Percentiles rank a stretch among this genome's conserved stretches.
Evolutionary conservation across 371 early-diverging fungal genomes (phyloP).

Genomic region (Mortierella sp.): DNA sequence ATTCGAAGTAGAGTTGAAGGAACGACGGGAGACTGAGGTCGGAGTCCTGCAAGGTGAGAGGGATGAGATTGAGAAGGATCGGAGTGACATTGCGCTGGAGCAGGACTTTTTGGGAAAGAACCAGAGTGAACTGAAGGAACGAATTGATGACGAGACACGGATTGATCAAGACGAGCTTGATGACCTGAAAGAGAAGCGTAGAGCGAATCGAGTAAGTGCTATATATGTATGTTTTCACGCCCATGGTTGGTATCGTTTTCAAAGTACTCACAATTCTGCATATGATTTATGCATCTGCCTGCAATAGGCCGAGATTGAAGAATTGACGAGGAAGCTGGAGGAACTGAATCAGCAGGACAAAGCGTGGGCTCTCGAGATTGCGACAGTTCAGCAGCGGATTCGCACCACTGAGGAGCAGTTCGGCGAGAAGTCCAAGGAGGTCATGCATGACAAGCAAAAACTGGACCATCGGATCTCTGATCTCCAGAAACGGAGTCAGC

Average conservation of each 20-base stretch:
- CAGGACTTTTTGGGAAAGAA: constrained; percentile 39
- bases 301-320: constrained; percentile 43
- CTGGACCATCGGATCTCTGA: constrained; percentile 33
- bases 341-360: constrained; percentile 29
- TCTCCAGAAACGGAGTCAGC: constrained; percentile 8
- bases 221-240: not conserved
- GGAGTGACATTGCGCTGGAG: constrained; percentile 35
- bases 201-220: constrained; percentile 27
- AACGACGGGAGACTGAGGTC: constrained; percentile 19
- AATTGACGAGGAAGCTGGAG: constrained; percentile 29
- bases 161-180: constrained; percentile 42
- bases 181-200: constrained; percentile 29
- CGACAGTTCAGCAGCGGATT: constrained; percentile 30
- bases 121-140: constrained; percentile 34
- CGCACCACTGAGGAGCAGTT: constrained; percentile 33
- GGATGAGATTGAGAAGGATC: constrained; percentile 34
- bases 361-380: constrained; percentile 20
- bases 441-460: constrained; percentile 23
- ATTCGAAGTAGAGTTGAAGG: constrained; percentile 4
- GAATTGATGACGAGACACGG: constrained; percentile 48
- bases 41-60: constrained; percentile 19
- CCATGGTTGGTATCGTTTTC: not conserved
- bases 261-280: not conserved
- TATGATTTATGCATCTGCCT: not conserved
- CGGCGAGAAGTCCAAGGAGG: constrained; percentile 35